A percentile compares a stretch with the other conserved stretches of the same genome.
These are phyloP conservation scores for Glutinoglossum americanum DNA, from an alignment of 495 filamentous ascomycete genomes.

Conservation along the genomic window DNA sequence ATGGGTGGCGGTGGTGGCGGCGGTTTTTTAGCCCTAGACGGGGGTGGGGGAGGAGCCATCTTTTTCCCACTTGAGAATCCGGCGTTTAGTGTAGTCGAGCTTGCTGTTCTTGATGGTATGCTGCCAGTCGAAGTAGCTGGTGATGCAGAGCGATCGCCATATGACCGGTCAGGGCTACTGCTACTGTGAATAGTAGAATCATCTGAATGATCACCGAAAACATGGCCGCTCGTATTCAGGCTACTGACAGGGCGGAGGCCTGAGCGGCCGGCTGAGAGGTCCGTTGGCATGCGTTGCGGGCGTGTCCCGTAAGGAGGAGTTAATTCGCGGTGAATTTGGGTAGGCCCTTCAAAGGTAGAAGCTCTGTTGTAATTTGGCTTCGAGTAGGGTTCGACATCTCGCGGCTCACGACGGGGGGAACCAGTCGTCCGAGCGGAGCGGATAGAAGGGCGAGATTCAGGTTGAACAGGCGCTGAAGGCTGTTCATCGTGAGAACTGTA, in stretches of 20 bases:
- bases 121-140: constrained; percentile 42
- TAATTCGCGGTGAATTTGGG: constrained; percentile 27
- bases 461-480: constrained; percentile 19
- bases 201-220: constrained; percentile 43
- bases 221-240: constrained; percentile 24
- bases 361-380: constrained; percentile 26
- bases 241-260: constrained; percentile 22
- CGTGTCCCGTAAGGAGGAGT: constrained; percentile 26
- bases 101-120: constrained; percentile 32
- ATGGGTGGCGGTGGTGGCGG: constrained; percentile 31
- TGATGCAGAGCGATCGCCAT: constrained; percentile 33
- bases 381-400: constrained; percentile 17
- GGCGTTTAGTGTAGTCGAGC: constrained; percentile 24
- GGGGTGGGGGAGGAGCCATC: constrained; percentile 60
- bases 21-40: constrained; percentile 59
- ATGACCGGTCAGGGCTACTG: constrained; percentile 35
- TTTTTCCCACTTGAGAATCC: constrained; percentile 31
- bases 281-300: constrained; percentile 33
- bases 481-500: constrained; percentile 37
- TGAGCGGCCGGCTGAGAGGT: constrained; percentile 21
- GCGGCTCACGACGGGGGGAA: constrained; percentile 16
- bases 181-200: constrained; percentile 33
- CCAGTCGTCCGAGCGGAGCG: constrained; percentile 28
- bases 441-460: constrained; percentile 23
- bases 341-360: constrained; percentile 36